These are phyloP conservation scores for Cunninghamia lanceolata DNA, from an alignment of 75 land plant species.

Conservation along the genomic window DNA sequence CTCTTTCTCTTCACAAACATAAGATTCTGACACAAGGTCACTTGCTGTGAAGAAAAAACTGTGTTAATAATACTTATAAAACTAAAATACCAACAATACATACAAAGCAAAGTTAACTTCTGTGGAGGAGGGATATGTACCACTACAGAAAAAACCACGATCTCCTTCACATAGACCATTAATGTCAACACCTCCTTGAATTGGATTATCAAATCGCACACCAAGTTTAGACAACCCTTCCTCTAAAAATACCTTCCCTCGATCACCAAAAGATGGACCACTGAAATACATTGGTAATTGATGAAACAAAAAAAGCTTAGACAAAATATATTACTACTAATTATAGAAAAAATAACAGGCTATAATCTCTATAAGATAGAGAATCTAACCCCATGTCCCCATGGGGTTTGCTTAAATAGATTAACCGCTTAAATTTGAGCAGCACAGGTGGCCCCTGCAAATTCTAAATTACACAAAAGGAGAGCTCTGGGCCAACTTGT, in stretches of 20 bases:
- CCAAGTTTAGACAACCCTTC: constrained; percentile 69
- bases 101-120: background rate
- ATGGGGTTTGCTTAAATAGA: too few species aligned
- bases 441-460: too few species aligned
- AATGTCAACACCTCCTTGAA: constrained; percentile 66
- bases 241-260: constrained; percentile 62
- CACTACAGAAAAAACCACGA: constrained; percentile 72
- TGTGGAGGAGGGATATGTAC: constrained; percentile 14
- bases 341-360: too few species aligned
- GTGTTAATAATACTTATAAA: background rate
- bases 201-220: constrained; percentile 66
- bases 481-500: too few species aligned
- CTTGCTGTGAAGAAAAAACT: constrained; percentile 28
- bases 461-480: too few species aligned
- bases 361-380: too few species aligned
- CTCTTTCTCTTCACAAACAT: constrained; percentile 2
- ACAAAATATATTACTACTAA: too few species aligned
- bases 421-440: too few species aligned
- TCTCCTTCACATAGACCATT: constrained; percentile 73
- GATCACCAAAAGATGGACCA: constrained; percentile 64
- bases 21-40: constrained; percentile 17
- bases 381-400: too few species aligned
- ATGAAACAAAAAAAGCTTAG: too few species aligned
- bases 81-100: background rate
- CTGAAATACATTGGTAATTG: too few species aligned